Percentiles rank a stretch among this genome's conserved stretches.
These are phyloP conservation scores for Penicillium sp. DNA, from an alignment of 2,329 filamentous ascomycete genomes.

Conservation along the genomic window DNA sequence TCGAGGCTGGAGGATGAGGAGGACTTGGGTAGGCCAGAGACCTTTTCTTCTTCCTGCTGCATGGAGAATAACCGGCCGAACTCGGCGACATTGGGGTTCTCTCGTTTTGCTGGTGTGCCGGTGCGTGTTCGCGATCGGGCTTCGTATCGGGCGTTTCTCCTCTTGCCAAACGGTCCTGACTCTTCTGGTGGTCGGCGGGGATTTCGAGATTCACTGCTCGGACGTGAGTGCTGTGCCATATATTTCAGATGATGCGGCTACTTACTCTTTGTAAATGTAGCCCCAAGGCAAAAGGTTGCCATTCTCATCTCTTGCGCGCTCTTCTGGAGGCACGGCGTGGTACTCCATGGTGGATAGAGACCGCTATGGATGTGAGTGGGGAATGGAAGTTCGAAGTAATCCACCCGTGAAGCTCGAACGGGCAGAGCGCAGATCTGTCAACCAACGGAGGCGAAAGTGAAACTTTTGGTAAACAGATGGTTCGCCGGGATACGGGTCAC, in stretches of 20 bases:
- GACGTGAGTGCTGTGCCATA: neutral
- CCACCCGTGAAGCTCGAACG: neutral
- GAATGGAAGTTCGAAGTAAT: neutral
- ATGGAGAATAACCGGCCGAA: constrained; percentile 44
- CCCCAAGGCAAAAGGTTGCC: constrained; percentile 60
- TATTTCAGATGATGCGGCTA: constrained; percentile 7
- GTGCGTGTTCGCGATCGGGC: constrained; percentile 52
- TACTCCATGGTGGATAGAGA: constrained; percentile 51
- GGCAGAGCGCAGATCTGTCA: constrained; percentile 5
- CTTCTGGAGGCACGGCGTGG: constrained; percentile 59
- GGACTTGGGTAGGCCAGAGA: constrained; percentile 35
- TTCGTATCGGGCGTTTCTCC: constrained; percentile 44
- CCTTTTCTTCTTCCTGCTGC: constrained; percentile 43
- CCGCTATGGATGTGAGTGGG: neutral
- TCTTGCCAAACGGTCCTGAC: constrained; percentile 57
- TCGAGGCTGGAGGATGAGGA: constrained; percentile 40
- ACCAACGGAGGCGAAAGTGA: constrained; percentile 5
- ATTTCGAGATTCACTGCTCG: constrained; percentile 43
- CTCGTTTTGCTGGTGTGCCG: constrained; percentile 54
- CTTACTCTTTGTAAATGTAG: constrained; percentile 58
- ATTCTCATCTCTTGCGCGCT: constrained; percentile 56
- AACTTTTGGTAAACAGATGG: constrained; percentile 23
- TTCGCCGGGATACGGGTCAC: constrained; percentile 24
- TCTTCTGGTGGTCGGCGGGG: constrained; percentile 54
- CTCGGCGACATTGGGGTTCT: constrained; percentile 50